These are phyloP conservation scores for Aspergillus conjunctus DNA, from an alignment of 495 filamentous ascomycete species.

Conservation along the genomic window DNA sequence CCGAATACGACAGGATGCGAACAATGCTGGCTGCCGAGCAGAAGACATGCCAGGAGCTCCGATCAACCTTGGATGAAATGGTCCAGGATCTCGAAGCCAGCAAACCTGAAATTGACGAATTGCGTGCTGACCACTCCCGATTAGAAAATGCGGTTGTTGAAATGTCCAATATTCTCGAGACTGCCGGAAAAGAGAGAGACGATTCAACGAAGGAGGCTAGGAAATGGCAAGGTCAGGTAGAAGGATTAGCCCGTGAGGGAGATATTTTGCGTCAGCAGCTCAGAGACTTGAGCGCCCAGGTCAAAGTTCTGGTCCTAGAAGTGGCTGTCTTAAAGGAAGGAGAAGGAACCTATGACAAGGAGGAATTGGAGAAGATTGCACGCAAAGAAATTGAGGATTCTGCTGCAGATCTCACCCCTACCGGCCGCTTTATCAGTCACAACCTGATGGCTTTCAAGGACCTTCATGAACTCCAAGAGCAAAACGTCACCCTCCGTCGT, in stretches of 20 bases:
- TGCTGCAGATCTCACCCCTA: slow-evolving; percentile 65
- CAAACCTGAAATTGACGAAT: slow-evolving; percentile 63
- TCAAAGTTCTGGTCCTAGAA: slow-evolving; percentile 85
- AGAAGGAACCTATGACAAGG: slow-evolving; percentile 65
- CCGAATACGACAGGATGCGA: slow-evolving; percentile 64
- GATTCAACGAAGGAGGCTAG: slow-evolving; percentile 60
- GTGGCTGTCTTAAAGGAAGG: slow-evolving; percentile 78
- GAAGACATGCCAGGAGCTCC: slow-evolving; percentile 68
- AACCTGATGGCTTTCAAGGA: slow-evolving; percentile 81
- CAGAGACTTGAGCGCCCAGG: slow-evolving; percentile 85
- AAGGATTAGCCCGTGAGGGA: slow-evolving; percentile 69
- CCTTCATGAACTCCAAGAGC: slow-evolving; percentile 80
- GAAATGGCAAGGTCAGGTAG: slow-evolving; percentile 72
- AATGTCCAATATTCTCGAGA: slow-evolving; percentile 70
- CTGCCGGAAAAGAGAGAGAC: slow-evolving; percentile 57
- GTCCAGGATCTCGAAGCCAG: slow-evolving; percentile 59
- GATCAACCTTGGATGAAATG: slow-evolving; percentile 78
- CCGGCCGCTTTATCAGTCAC: slow-evolving; percentile 82
- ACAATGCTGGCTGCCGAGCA: slow-evolving; percentile 64
- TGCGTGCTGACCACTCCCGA: slow-evolving; percentile 55
- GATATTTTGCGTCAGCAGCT: slow-evolving; percentile 83
- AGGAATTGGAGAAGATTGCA: slow-evolving; percentile 73
- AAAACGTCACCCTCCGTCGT: slow-evolving; percentile 80
- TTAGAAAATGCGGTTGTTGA: slow-evolving; percentile 70
- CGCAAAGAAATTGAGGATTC: slow-evolving; percentile 63